These are phyloP conservation scores for Emericellopsis atlantica DNA, from an alignment of 2,329 filamentous ascomycete species.

Conservation along the genomic window DNA sequence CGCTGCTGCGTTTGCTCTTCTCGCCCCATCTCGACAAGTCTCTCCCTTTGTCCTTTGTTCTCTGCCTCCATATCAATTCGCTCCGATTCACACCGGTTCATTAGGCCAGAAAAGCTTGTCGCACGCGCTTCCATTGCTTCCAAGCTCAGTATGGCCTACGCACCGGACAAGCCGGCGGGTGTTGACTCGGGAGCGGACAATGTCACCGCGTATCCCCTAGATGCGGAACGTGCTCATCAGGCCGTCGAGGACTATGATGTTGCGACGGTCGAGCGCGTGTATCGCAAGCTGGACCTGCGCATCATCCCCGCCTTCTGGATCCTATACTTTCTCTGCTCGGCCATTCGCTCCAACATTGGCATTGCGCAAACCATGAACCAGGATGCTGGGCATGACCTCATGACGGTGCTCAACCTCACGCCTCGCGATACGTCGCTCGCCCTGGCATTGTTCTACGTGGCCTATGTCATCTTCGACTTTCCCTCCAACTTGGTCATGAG, in stretches of 20 bases:
- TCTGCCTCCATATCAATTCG: no score
- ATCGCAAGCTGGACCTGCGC: constrained; percentile 43
- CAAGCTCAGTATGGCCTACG: constrained; percentile 4
- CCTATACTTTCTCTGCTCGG: constrained; percentile 84
- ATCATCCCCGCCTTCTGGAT: constrained; percentile 72
- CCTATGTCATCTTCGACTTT: constrained; percentile 81
- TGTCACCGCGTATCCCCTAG: neutral
- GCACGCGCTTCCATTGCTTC: constrained; percentile 35
- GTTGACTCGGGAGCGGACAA: neutral
- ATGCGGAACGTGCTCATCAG: neutral
- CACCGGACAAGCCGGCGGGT: neutral
- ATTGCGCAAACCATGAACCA: constrained; percentile 92
- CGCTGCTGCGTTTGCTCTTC: no score
- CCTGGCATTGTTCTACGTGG: constrained; percentile 80
- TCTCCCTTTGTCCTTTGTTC: no score
- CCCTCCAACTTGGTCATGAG: constrained; percentile 87
- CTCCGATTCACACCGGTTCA: neutral
- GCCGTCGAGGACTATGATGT: constrained; percentile 27
- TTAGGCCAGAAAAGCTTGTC: constrained; percentile 26
- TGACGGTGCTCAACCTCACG: constrained; percentile 53
- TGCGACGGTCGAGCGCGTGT: constrained; percentile 40
- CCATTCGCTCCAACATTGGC: constrained; percentile 83
- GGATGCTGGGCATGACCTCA: constrained; percentile 59
- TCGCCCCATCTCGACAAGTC: no score
- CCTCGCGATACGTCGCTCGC: constrained; percentile 72